These are phyloP conservation scores for Phyllosticta citrichinensis DNA, from an alignment of 2,329 filamentous ascomycete genomes.

Conservation along the genomic window DNA sequence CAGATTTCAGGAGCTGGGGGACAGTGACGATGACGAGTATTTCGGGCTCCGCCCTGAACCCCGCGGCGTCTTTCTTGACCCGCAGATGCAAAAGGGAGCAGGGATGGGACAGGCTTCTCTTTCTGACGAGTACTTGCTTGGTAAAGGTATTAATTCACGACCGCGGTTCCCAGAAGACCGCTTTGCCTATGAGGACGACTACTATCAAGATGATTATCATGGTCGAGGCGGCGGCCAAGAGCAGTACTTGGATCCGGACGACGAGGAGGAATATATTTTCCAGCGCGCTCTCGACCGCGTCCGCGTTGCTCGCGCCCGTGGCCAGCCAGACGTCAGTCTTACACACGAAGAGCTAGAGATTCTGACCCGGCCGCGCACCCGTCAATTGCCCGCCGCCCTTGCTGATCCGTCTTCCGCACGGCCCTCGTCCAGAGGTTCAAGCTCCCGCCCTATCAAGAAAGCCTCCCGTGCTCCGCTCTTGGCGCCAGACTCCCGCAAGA, in stretches of 20 bases:
- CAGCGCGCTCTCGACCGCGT: conserved; percentile 74
- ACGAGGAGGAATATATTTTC: conserved; percentile 71
- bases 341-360: conserved; percentile 72
- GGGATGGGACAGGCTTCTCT: conserved; percentile 22
- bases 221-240: conserved; percentile 27
- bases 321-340: conserved; percentile 69
- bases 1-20: conserved; percentile 56
- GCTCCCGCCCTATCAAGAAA: conserved; percentile 23
- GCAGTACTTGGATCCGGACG: conserved; percentile 24
- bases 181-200: conserved; percentile 38
- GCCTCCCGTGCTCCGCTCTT: conserved; percentile 13
- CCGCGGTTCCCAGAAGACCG: conserved; percentile 24
- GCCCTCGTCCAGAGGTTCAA: conserved; percentile 20
- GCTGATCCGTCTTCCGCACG: conserved; percentile 21
- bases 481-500: conserved; percentile 21
- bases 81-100: conserved; percentile 21
- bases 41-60: conserved; percentile 10
- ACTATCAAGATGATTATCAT: conserved; percentile 41
- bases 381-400: conserved; percentile 14
- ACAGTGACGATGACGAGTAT: conserved; percentile 37
- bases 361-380: conserved; percentile 15
- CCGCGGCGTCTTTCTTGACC: conserved; percentile 34
- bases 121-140: conserved; percentile 32
- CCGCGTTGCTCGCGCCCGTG: conserved; percentile 63
- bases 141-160: neutral